These are phyloP conservation scores for Camillea tinctor DNA, from an alignment of 2,329 filamentous ascomycete genomes.

Conservation along the genomic window DNA sequence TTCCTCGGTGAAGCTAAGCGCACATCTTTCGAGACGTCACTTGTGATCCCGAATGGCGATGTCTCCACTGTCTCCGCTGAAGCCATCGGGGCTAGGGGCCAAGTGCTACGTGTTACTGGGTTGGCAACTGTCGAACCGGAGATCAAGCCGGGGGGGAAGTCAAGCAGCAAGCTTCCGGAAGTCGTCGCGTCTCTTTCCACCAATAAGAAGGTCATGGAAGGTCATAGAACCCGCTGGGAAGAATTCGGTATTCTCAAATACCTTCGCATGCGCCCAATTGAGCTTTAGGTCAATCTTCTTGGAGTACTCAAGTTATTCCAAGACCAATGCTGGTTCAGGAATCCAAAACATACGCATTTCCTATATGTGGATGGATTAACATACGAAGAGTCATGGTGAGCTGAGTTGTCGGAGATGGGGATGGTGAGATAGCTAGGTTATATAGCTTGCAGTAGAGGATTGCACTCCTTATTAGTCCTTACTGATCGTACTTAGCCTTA, in stretches of 20 bases:
- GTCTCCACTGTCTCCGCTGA: slow-evolving; percentile 24
- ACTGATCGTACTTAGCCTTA: not conserved
- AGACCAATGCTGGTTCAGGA: not conserved
- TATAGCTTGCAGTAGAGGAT: not conserved
- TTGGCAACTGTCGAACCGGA: slow-evolving; percentile 25
- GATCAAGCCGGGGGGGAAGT: slow-evolving; percentile 19
- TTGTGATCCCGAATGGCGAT: slow-evolving; percentile 12
- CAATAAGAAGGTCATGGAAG: slow-evolving; percentile 2
- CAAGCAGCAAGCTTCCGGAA: not conserved
- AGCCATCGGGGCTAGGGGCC: slow-evolving; percentile 24
- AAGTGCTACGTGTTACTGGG: slow-evolving; percentile 19
- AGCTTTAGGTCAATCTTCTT: not conserved
- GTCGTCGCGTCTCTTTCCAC: not conserved
- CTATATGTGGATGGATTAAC: not conserved
- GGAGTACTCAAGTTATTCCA: not conserved
- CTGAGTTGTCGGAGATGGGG: not conserved
- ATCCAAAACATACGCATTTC: not conserved
- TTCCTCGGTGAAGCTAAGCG: slow-evolving; percentile 39
- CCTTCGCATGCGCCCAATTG: slow-evolving; percentile 3
- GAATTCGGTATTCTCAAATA: slow-evolving; percentile 12
- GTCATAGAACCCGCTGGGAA: slow-evolving; percentile 5
- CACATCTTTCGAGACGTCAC: slow-evolving; percentile 44
- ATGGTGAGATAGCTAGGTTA: not conserved
- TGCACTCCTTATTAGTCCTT: not conserved
- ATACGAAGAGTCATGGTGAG: not conserved